phyloP scores from a whole-genome alignment of 306 rosid genomes.

The Trifolium fragiferum region DNA sequence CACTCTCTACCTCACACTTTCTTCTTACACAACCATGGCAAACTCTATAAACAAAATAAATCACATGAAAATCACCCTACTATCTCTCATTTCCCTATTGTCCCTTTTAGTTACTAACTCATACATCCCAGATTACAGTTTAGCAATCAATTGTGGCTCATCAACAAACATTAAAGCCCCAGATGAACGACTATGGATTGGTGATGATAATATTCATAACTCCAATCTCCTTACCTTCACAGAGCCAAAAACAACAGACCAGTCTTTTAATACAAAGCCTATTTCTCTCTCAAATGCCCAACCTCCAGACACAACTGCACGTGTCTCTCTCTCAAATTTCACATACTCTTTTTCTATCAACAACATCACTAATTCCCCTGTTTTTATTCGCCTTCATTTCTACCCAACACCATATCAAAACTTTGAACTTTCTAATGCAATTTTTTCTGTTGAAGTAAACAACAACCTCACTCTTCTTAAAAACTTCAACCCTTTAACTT shows the following conservation, averaged over 20 bases:
- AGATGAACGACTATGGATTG: not conserved
- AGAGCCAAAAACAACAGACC: not conserved
- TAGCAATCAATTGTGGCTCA: not conserved
- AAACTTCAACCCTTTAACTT: constrained; percentile 48
- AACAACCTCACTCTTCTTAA: constrained; percentile 43
- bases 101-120: not conserved
- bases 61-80: not conserved
- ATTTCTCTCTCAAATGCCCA: not conserved
- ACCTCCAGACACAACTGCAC: not conserved
- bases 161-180: not conserved
- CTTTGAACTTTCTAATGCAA: constrained; percentile 21
- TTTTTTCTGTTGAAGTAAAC: constrained; percentile 53
- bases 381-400: constrained; percentile 56
- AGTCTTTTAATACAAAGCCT: not conserved
- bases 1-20: no score
- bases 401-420: not conserved
- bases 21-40: not conserved
- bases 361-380: constrained; percentile 30
- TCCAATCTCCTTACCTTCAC: not conserved
- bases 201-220: constrained; percentile 1
- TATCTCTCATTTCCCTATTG: not conserved
- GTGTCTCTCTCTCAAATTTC: constrained; percentile 32
- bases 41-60: not conserved
- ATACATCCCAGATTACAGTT: not conserved
- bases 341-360: not conserved